These are phyloP conservation scores for Paspalum vaginatum DNA, from an alignment of 176 grass and related monocot genomes.

Conservation along the genomic window DNA sequence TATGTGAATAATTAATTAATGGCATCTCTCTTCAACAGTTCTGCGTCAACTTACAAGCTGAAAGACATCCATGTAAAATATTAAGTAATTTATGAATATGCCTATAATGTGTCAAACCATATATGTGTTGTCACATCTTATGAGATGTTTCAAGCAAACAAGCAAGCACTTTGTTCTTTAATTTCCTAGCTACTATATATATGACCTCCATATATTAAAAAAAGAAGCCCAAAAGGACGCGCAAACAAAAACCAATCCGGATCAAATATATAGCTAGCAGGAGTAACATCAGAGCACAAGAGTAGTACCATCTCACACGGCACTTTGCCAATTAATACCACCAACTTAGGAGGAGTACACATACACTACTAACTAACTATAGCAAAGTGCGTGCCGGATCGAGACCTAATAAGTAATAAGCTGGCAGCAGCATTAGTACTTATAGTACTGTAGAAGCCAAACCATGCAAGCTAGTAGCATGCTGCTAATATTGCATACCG, in stretches of 20 bases:
- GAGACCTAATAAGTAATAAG: constrained; percentile 30
- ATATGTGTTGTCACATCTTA: neutral
- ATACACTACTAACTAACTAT: constrained; percentile 26
- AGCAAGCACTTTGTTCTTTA: neutral
- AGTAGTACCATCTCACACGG: constrained; percentile 7
- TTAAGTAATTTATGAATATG: neutral
- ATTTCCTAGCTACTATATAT: neutral
- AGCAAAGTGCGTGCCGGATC: constrained; percentile 31
- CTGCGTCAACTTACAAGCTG: neutral
- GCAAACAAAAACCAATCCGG: constrained; percentile 6
- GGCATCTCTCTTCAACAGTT: neutral
- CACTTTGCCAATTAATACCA: constrained; percentile 6
- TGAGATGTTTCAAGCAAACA: constrained; percentile 16
- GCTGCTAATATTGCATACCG: constrained; percentile 62
- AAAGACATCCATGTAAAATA: neutral
- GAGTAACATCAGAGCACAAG: constrained; percentile 13
- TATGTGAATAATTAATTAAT: neutral
- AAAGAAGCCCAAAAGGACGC: neutral
- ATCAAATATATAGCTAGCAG: neutral
- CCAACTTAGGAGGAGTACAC: constrained; percentile 20
- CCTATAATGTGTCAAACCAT: neutral
- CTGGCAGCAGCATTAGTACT: neutral
- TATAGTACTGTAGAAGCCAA: neutral
- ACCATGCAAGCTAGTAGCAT: neutral
- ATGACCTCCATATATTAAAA: neutral